Base-by-base conservation (phyloP, 129 eudicot species). In the Ambrosia artemisiifolia region DNA sequence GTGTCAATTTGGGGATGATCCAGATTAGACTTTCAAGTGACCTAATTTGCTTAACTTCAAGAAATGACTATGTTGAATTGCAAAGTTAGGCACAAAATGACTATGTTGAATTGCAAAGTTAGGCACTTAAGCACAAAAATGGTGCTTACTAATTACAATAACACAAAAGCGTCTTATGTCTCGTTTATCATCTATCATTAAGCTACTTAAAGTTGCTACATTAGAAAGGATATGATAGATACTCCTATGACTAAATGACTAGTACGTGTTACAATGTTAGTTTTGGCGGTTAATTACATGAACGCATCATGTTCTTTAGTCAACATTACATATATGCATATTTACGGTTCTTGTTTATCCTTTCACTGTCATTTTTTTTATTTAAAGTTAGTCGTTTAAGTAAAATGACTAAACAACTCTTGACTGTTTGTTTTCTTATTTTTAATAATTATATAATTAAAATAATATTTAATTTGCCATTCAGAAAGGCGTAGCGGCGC, bases 51-150 rank as follows among this genome's bases (percentile, higher is more conserved):
- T 65, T 40, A 65, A 75, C 38, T 53, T 38, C 36, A 65, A 28
- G 38, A 64, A 65, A 72, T 53, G 66, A 46, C 77, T 75, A 51
- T 75, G 79, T 38, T 53, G 17, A 7, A 55, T 60, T 46, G 35
- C 69, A 72, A 60, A 62, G 68, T 61, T 72, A 72, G 77, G n/a
- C n/a, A n/a, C n/a, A n/a, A 64, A 65, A 72, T 53, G 66, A 46
- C 77, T 75, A 51, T 75, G 79, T 38, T 53, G 17, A 7, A 55
- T 60, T 46, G 35, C 69, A 72, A 60, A 62, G 68, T 61, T 72
- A 72, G 77, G n/a, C n/a, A n/a, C n/a, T n/a, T n/a, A n/a, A n/a
- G 77, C 77, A 60, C 44, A 40, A 65, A n/a, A 75, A 75, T 53
- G 66, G 53, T 73, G 40, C 79, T 51, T 65, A n/a, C 65, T 53